A percentile compares a stretch with the other conserved stretches of the same genome.
phyloP scores from a whole-genome alignment of 345 rosid genomes.

The Aquilaria sinensis region DNA sequence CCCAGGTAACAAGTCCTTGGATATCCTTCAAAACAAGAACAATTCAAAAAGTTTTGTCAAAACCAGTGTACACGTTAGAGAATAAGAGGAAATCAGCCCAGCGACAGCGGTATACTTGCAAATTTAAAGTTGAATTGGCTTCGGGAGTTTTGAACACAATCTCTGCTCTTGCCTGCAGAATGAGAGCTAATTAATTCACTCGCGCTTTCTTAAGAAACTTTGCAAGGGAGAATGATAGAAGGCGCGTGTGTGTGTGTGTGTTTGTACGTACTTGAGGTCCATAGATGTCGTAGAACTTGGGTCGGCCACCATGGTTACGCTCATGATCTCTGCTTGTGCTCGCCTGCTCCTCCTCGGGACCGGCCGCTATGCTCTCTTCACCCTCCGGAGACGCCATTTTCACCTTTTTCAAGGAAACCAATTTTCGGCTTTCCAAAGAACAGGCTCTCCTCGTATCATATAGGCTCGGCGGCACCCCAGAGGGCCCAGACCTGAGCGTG shows the following conservation, averaged over 20 bases:
- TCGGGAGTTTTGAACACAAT: constrained; percentile 61
- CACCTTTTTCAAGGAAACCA: neutral
- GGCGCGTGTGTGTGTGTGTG: neutral
- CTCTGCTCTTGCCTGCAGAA: constrained; percentile 77
- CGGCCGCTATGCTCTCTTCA: constrained; percentile 17
- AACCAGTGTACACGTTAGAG: neutral
- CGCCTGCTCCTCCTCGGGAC: constrained; percentile 22
- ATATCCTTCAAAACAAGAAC: constrained; percentile 53
- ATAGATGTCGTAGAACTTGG: constrained; percentile 55
- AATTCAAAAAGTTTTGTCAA: neutral
- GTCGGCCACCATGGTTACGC: constrained; percentile 9
- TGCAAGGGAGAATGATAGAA: neutral
- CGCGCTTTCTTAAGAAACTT: neutral
- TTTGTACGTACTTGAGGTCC: constrained; percentile 52
- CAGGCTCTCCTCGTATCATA: too few relatives aligned
- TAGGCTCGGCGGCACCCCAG: too few relatives aligned
- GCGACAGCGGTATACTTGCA: constrained; percentile 39
- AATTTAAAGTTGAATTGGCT: constrained; percentile 48
- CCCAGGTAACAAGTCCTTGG: constrained; percentile 98
- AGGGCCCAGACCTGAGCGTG: too few relatives aligned
- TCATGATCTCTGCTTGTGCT: constrained; percentile 10
- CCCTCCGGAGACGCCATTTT: constrained; percentile 35
- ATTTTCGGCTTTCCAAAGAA: neutral
- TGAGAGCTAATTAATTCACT: neutral
- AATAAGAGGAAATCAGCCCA: neutral